These are phyloP conservation scores for Arxiozyma slooffiae DNA, from an alignment of 1,139 yeast species.

Conservation along the genomic window DNA sequence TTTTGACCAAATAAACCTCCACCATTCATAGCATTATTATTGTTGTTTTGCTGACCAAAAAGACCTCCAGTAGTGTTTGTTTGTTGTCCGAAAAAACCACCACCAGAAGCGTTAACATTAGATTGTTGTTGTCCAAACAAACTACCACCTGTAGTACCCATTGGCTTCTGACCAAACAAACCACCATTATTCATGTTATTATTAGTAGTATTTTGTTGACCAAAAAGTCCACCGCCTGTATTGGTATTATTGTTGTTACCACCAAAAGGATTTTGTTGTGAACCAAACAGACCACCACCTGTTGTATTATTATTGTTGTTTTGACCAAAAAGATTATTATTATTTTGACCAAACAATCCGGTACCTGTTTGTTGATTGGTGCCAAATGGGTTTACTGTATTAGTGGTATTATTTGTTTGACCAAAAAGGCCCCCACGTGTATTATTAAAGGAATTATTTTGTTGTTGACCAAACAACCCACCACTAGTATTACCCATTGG, in stretches of 20 bases:
- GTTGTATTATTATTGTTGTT: not conserved
- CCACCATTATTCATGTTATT: conserved; percentile 4
- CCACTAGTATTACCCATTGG: conserved; percentile 9
- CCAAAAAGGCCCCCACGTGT: conserved; percentile 37
- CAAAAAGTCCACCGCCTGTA: conserved; percentile 24
- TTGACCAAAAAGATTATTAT: conserved; percentile 3
- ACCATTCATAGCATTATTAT: conserved; percentile 1
- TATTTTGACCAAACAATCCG: conserved; percentile 3
- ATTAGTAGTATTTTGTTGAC: conserved; percentile 16
- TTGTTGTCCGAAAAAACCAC: conserved; percentile 28
- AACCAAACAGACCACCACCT: conserved; percentile 20
- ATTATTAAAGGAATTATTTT: conserved; percentile 2
- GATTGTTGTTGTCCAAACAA: conserved; percentile 29
- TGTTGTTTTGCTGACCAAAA: conserved; percentile 10
- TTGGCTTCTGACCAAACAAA: conserved; percentile 1
- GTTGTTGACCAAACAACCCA: conserved; percentile 24
- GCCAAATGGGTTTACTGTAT: conserved; percentile 1
- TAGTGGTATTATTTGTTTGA: conserved; percentile 12
- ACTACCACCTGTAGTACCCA: conserved; percentile 26
- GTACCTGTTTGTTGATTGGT: conserved; percentile 3
- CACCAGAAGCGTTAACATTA: conserved; percentile 2
- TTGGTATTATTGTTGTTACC: conserved; percentile 11
- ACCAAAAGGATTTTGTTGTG: conserved; percentile 24
- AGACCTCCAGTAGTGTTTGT: conserved; percentile 6
- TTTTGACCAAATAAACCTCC: conserved; percentile 28